Evolutionary conservation across 2,329 filamentous ascomycete genomes (phyloP).

Genomic region (Aureobasidium sp.): DNA sequence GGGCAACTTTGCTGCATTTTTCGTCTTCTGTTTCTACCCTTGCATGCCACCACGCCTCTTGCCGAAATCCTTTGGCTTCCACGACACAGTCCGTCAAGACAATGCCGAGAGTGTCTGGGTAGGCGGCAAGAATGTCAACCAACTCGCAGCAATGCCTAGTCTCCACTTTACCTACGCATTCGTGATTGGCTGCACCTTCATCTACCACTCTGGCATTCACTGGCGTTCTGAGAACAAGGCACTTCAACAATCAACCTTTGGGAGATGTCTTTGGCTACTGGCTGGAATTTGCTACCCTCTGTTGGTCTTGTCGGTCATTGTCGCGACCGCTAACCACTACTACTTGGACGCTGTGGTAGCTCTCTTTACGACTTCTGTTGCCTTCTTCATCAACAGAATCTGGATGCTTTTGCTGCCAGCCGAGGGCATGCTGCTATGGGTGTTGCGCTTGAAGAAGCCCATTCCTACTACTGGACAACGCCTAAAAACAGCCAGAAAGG

Average conservation of each 20-base stretch:
- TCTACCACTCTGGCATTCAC: slow-evolving; percentile 39
- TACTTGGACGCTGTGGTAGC: slow-evolving; percentile 47
- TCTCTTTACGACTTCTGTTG: slow-evolving; percentile 38
- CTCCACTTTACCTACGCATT: slow-evolving; percentile 48
- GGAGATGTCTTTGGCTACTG: slow-evolving; percentile 21
- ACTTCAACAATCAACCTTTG: slow-evolving; percentile 24
- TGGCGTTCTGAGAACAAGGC: not conserved
- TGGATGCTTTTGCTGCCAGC: slow-evolving; percentile 43
- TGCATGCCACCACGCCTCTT: slow-evolving; percentile 42
- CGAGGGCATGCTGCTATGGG: slow-evolving; percentile 42
- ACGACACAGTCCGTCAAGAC: slow-evolving; percentile 37
- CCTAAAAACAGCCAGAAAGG: slow-evolving; percentile 17
- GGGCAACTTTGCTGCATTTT: slow-evolving; percentile 43
- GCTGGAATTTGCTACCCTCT: slow-evolving; percentile 35
- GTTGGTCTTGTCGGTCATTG: slow-evolving; percentile 43
- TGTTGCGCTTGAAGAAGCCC: slow-evolving; percentile 44
- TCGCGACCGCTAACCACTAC: slow-evolving; percentile 56
- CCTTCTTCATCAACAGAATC: slow-evolving; percentile 41
- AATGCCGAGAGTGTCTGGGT: slow-evolving; percentile 36
- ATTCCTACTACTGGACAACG: slow-evolving; percentile 46
- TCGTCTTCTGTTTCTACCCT: slow-evolving; percentile 41
- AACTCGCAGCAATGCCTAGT: slow-evolving; percentile 35
- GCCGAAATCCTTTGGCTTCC: slow-evolving; percentile 33
- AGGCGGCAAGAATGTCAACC: slow-evolving; percentile 37
- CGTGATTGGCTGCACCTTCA: slow-evolving; percentile 40